Base-by-base conservation (phyloP, 2,329 filamentous ascomycete species). In the Claviceps capensis region DNA sequence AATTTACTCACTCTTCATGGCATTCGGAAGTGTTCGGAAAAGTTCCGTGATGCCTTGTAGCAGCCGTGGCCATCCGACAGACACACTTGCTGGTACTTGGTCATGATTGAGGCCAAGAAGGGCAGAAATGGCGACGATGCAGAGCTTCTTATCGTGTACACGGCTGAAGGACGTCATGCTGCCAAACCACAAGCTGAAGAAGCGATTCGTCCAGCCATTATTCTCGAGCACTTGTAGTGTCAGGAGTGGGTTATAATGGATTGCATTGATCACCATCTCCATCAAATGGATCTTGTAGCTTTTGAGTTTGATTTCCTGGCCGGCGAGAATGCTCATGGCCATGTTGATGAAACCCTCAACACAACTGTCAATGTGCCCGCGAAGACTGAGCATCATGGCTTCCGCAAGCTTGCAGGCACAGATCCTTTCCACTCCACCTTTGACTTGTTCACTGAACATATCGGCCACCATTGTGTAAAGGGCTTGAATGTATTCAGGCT, bases 81-180 rank as follows among this genome's bases (percentile, higher is more conserved):
- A 89, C 30, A 98, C 87, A 63, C 90, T 97, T n/a, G 79, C 74
- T 0, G 93, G 93, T 7, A 98, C 86, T 62, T 94, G 85, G 50
- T 87, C 83, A 11, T 83, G 82, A 55, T 79, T 81, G 53, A 98
- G 71, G 46, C 83, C 86, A 49, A 98, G 79, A 11, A 98, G 79
- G 5, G 88, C 79, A 54, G 87, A 85, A 60, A 98, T 97, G 47
- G 90, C 91, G 17, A 90, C 87, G 61, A 98, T 96, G 56, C 88
- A 96, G 26, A 98, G 76, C 75, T 96, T 98, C 79, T 98, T 98
- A 74, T 98, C 93, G 66, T 98, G 93, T 2, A 98, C 93, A 43
- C 93, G 81, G 50, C 82, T 86, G 72, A 98, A 97, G 62, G 81
- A 84, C 56, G 95, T 86, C 72, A 98, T 98, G 71, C 84, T 94